phyloP scores from a whole-genome alignment of 352 stramenopile genomes.

The Phytophthora constricta region DNA sequence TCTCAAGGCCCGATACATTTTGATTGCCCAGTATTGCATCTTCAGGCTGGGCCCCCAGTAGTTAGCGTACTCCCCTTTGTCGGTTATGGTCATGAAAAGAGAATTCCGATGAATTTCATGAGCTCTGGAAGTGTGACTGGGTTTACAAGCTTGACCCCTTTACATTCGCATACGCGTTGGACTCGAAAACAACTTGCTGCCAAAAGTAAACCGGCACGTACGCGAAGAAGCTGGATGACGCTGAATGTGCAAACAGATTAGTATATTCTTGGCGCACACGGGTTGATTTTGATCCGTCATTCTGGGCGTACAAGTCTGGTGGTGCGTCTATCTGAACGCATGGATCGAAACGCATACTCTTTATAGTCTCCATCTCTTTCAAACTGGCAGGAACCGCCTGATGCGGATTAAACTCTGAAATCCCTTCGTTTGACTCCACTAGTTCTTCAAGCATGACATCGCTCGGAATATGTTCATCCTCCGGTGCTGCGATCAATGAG shows the following conservation, averaged over 20 bases:
- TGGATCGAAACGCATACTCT: conserved; percentile 17
- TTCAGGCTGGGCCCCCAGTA: too few species aligned
- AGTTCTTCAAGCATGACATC: conserved; percentile 1
- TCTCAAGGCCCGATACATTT: conserved; percentile 8
- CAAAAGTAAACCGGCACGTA: conserved; percentile 10
- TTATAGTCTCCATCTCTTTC: conserved; percentile 7
- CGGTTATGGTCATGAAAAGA: too few species aligned
- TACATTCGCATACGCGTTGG: too few species aligned
- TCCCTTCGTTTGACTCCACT: not conserved
- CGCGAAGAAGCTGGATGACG: conserved; percentile 9
- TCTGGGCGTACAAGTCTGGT: conserved; percentile 9
- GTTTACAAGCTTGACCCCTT: too few species aligned
- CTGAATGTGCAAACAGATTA: conserved; percentile 11
- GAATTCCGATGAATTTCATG: too few species aligned
- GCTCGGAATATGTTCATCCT: not conserved
- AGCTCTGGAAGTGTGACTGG: too few species aligned
- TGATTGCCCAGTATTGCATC: too few species aligned
- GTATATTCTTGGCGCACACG: conserved; percentile 7
- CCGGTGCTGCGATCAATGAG: not conserved
- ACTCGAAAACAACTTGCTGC: too few species aligned
- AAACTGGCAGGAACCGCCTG: conserved; percentile 7
- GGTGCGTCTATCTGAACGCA: conserved; percentile 4
- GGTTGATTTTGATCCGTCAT: not conserved
- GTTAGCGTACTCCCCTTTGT: too few species aligned
- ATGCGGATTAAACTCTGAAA: not conserved